Base-by-base conservation (phyloP, 2,329 filamentous ascomycete genomes). In the Epichloe glyceriae region DNA sequence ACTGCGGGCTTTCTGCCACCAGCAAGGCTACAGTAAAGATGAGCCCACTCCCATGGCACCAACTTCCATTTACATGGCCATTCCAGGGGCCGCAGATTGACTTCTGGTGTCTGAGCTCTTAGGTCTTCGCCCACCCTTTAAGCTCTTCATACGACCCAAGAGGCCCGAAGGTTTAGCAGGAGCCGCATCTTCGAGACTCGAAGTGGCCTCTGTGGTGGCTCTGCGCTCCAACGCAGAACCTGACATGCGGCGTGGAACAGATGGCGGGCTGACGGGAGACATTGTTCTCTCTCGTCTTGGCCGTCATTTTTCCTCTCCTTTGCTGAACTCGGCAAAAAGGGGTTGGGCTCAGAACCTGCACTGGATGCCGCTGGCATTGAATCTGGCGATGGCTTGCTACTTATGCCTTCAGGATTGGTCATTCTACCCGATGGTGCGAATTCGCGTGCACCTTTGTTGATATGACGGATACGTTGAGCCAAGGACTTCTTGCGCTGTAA, bases 401-500 rank as follows among this genome's bases (percentile, higher is more conserved):
- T 73, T 15, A 62, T 64, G 22, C 65, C 70, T 17, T 83, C 81
- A 0, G 79, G 75, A 55, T 75, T 81, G 5, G 70, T 73, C 51
- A 80, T 66, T 45, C 85, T 76, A 40, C 80, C 78, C 26, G 75
- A 73, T n/a, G 79, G 72, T 22, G 72, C 70, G 52, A 75, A 77
- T 22, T 80, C 76, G 47, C 81, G 79, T 8, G 77, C 78, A n/a
- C 77, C 78, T 54, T 82, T 83, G 64, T 83, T 88, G 60, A 94
- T 89, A 56, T 87, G 85, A 40, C 89, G 85, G 64, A 98, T 85
- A 51, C 90, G 86, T 64, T 96, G 89, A 3, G 89, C 93, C 53
- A 98, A 74, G 30, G 90, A 96, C 73, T 96, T 96, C 76, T 96
- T 97, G 53, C 93, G 83, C 57, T 85, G 82, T 41, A 98, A 68